Conservation (phyloP, 2,329 filamentous ascomycete species). For the Colletotrichum destructivum region DNA sequence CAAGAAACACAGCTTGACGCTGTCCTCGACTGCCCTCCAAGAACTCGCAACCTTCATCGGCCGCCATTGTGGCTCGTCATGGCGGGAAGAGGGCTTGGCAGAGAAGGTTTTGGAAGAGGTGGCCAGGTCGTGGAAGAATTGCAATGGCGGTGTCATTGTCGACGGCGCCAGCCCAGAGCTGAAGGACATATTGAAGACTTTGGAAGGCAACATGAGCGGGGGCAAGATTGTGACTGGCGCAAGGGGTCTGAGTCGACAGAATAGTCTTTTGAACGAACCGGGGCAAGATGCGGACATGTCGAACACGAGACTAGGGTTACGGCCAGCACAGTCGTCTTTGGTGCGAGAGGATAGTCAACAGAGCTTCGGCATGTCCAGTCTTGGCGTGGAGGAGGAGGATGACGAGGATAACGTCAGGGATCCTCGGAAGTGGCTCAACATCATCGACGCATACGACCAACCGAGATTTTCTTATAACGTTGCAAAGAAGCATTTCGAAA, state of each 20-base stretch:
- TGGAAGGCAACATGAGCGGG: conserved; percentile 93
- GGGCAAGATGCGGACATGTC: conserved; percentile 66
- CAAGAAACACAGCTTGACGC: conserved; percentile 95
- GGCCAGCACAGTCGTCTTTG: conserved; percentile 59
- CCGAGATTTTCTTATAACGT: conserved; percentile 84
- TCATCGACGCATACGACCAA: conserved; percentile 88
- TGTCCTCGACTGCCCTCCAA: conserved; percentile 89
- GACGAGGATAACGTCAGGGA: conserved; percentile 75
- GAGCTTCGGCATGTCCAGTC: conserved; percentile 74
- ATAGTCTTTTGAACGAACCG: conserved; percentile 74
- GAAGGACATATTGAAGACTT: conserved; percentile 84
- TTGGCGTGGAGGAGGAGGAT: conserved; percentile 67
- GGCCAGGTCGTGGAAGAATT: conserved; percentile 91
- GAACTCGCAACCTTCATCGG: conserved; percentile 91
- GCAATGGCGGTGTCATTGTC: conserved; percentile 90
- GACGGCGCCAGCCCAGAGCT: conserved; percentile 84
- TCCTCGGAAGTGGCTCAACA: conserved; percentile 85
- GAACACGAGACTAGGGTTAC: conserved; percentile 70
- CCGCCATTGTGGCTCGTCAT: conserved; percentile 93
- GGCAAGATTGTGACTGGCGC: conserved; percentile 74
- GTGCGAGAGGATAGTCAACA: conserved; percentile 74
- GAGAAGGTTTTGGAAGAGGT: conserved; percentile 94
- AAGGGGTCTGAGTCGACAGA: conserved; percentile 73
- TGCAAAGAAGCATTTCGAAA: conserved; percentile 91
- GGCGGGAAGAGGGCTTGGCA: conserved; percentile 94